Base-by-base conservation (phyloP, 805 yeast species). In the Maudiozyma turicensis region DNA sequence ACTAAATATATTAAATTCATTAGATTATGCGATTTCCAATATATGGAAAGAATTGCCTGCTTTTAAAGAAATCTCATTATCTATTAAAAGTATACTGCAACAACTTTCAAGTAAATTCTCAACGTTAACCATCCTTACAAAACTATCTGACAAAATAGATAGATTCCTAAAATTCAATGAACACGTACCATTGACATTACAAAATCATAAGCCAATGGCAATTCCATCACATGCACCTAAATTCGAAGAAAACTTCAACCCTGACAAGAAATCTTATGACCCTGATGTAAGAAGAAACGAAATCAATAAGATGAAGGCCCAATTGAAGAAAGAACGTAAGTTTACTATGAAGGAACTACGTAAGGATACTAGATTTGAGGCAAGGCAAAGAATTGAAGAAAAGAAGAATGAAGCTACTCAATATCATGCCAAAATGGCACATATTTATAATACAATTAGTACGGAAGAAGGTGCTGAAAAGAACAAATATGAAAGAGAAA, bases 391-490 rank as follows among this genome's bases (percentile, higher is more conserved):
- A 64, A 82, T 90, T 60, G 73, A 74, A 45, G 89, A 81, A 63
- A 86, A 87, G 78, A 85, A 86, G 68, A 71, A 73, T 48, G 80
- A 79, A 59, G 82, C 87, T 59, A 76, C 77, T 40, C 90, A 78
- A 8, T 93, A 93, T 66, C 98, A 93, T 66, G 75, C 81, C 56
- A 90, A 87, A 74, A 86, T 93, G 88, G 85, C 95, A 42, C 78
- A 77, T 56, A 83, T 93, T 63, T 81, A 84, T 64, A 86, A 90
- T 58, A 79, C 90, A 48, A 87, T 93, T 60, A 86, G 85, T 54
- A 89, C 96, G 5, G 89, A 84, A 58, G 97, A 91, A 73, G 98
- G 98, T 61, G 86, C 93, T 5, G 97, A 88, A 63, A 86, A 87
- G 75, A 90, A 93, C 65, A 82, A 82, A 58, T 91, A 91, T 67